Evolutionary conservation across 1,139 yeast genomes (phyloP), one percentile per base, ranked within the genome.

Genomic region (Magnusiomyces fungicola): DNA sequence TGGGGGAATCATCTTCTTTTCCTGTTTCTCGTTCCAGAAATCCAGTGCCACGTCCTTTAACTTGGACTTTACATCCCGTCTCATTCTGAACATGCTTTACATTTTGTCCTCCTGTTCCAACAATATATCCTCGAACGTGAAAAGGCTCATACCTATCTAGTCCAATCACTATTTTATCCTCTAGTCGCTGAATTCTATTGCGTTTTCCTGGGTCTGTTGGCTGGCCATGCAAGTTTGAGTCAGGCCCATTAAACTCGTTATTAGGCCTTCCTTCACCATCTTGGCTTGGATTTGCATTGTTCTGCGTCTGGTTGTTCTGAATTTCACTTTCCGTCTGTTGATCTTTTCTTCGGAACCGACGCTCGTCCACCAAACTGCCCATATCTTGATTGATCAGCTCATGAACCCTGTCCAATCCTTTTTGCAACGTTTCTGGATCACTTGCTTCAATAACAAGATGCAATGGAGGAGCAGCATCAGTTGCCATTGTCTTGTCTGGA

Each of bases 41-140:
- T 3, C 68, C 68, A 6, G 70, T 64, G 18, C 71, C 71, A 19
- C 60, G 55, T n/a, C 72, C 72, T 52, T 66, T 67, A 43, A 69
- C 56, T 47, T 62, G 68, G 12, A 69, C 66, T 16, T 62, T 54
- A 40, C 67, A 60, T 3, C 64, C 66, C 1, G 72, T 67, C 40
- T 63, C 69, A 32, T 47, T 50, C 46, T 60, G 62, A 38, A 69
- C 66, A 53, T 69, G 73, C 56, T 68, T 68, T 40, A 69, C 64
- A 49, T 69, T 67, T 44, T 61, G 65, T n/a, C 70, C 71, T 12
- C 58, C 62, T 16, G 61, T 61, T 1, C 72, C 72, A 16, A 68
- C 67, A 40, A 69, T 57, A 30, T 56, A 53, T 7, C 67, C 67
- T 6, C 70, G 64, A 19, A 69, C 55, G 45, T 61, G 61, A 53